phyloP scores from a whole-genome alignment of 805 yeast species.

The Tetrapisispora fleetii region DNA sequence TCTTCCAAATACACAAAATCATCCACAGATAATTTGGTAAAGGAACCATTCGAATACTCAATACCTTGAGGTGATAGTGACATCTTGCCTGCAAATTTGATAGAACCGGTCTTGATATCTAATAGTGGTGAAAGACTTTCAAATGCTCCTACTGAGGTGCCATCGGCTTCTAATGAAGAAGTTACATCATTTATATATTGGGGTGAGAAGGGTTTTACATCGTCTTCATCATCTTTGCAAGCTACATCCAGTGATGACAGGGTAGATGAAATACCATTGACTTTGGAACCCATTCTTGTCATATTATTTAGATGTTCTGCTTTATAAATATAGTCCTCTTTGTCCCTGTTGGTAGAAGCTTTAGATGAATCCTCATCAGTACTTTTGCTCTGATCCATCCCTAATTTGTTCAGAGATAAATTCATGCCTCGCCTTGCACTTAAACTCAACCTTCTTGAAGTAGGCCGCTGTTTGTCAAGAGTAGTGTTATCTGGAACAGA shows the following conservation, averaged over 20 bases:
- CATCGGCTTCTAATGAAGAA: slow-evolving; percentile 10
- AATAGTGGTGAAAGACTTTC: slow-evolving; percentile 69
- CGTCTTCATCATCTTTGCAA: slow-evolving; percentile 16
- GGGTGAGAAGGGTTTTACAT: slow-evolving; percentile 7
- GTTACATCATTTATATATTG: no score
- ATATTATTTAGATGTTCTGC: not conserved
- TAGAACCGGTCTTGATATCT: slow-evolving; percentile 83
- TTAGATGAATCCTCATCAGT: slow-evolving; percentile 8
- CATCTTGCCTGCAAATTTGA: slow-evolving; percentile 89
- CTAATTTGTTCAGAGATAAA: slow-evolving; percentile 40
- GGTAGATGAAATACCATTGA: slow-evolving; percentile 14
- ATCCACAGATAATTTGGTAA: slow-evolving; percentile 76
- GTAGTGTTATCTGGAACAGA: not conserved
- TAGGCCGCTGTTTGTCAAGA: not conserved
- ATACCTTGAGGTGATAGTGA: slow-evolving; percentile 87
- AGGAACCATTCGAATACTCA: slow-evolving; percentile 78
- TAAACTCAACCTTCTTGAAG: slow-evolving; percentile 45
- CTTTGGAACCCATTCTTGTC: not conserved
- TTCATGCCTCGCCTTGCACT: slow-evolving; percentile 76
- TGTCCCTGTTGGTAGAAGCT: not conserved
- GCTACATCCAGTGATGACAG: slow-evolving; percentile 4
- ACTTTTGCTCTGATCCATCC: slow-evolving; percentile 19
- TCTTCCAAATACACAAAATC: slow-evolving; percentile 78
- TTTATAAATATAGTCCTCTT: not conserved
- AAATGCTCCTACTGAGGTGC: slow-evolving; percentile 44